These are phyloP conservation scores for Lagenidium giganteum DNA, from an alignment of 352 stramenopile genomes.

Conservation along the genomic window DNA sequence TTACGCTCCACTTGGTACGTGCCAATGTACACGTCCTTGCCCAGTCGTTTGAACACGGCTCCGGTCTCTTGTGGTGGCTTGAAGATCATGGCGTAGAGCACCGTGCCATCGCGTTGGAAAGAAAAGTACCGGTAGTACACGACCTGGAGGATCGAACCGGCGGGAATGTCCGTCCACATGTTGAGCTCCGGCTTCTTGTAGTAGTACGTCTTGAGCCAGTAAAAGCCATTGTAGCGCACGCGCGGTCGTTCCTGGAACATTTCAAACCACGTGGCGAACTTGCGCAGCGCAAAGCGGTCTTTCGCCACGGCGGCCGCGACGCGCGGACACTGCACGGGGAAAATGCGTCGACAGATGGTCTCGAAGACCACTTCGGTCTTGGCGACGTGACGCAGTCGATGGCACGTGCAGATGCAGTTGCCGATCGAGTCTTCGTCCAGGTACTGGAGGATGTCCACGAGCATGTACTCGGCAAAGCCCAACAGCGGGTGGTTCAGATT, in stretches of 20 bases:
- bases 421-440: slow-evolving; percentile 75
- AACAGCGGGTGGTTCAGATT: slow-evolving; percentile 42
- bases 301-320: slow-evolving; percentile 26
- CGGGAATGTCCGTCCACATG: slow-evolving; percentile 72
- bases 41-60: slow-evolving; percentile 12
- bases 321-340: slow-evolving; percentile 50
- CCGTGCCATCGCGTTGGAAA: slow-evolving; percentile 66
- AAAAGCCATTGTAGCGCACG: slow-evolving; percentile 79
- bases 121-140: slow-evolving; percentile 84
- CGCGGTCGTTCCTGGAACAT: slow-evolving; percentile 68
- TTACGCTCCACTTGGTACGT: slow-evolving; percentile 63
- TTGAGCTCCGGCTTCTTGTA: slow-evolving; percentile 85
- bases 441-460: slow-evolving; percentile 63
- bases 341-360: slow-evolving; percentile 64
- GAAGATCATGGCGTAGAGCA: slow-evolving; percentile 79
- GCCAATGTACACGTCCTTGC: slow-evolving; percentile 45
- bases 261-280: slow-evolving; percentile 61
- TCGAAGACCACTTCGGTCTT: slow-evolving; percentile 59
- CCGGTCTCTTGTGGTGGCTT: slow-evolving; percentile 54
- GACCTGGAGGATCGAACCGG: slow-evolving; percentile 69
- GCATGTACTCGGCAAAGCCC: slow-evolving; percentile 62
- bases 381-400: slow-evolving; percentile 42
- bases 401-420: slow-evolving; percentile 43
- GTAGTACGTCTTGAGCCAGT: slow-evolving; percentile 72
- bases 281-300: slow-evolving; percentile 56